Base-by-base conservation (phyloP, 2,329 filamentous ascomycete genomes). In the Mycosphaerella arachidis region DNA sequence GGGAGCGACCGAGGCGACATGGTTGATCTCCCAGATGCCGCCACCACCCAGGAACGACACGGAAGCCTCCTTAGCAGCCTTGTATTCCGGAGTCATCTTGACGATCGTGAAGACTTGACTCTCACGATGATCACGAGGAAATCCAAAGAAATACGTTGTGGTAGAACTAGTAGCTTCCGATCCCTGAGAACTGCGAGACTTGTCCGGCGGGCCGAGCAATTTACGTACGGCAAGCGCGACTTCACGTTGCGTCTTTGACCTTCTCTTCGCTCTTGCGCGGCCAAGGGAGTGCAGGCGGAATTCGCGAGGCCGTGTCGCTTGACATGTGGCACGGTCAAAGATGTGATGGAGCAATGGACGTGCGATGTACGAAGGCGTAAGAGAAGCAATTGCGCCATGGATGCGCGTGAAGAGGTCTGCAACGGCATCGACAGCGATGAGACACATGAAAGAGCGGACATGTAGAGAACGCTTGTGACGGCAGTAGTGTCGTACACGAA, bases 21-120 rank as follows among this genome's bases (percentile, higher is more conserved):
- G 83, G 74, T 92, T 93, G 78, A 99, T 92, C 74, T 99, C 94
- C 67, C 82, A 79, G 62, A 96, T 86, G 33, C 86, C 83, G 60
- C 94, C 91, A 45, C 94, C 94, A 6, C 88, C 87, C 31, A 96
- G 85, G 74, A 92, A 90, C 57, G 93, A 96, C 71, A 99, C 94
- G 74, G 96, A 96, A 72, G 91, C 91, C 80, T 96, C 92, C 79
- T 99, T 99, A 67, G 89, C 82, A 70, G 89, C 85, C 78, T 97
- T 99, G 81, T 97, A 96, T 76, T 82, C 87, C 37, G 68, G 67
- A 51, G 68, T 70, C 71, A 73, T 72, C 27, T 51, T 60, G 37
- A 52, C 45, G 16, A 46, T 46, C 43, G 43, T 18, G 18, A 29
- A 16, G 12, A 29, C 9, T 31, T 50, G 46, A 29, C 46, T 50